Evolutionary conservation across 306 rosid species (phyloP).

Genomic region (Rosa lucieae): DNA sequence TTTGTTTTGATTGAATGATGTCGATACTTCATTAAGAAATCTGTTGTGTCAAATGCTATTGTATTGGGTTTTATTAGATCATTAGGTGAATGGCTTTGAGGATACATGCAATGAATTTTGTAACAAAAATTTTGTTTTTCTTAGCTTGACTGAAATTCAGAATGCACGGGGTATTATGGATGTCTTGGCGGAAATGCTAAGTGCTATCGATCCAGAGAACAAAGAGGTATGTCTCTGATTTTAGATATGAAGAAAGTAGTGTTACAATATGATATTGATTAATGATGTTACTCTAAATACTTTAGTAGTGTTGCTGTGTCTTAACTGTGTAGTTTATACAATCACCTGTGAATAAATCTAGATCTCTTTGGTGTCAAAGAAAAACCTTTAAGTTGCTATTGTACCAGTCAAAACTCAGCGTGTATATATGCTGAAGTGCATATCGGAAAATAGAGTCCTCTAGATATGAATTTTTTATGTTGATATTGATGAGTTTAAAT

Average conservation of each 20-base stretch:
- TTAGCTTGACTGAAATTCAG: slow-evolving; percentile 90
- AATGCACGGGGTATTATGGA: slow-evolving; percentile 97
- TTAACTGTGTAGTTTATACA: not conserved
- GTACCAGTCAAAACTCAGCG: not conserved
- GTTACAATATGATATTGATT: not conserved
- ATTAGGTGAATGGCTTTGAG: not conserved
- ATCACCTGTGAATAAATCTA: not conserved
- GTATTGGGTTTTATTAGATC: slow-evolving; percentile 19
- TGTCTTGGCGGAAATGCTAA: slow-evolving; percentile 92
- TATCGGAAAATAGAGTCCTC: not conserved
- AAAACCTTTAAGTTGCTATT: not conserved
- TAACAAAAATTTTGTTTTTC: slow-evolving; percentile 26
- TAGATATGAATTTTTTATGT: not conserved
- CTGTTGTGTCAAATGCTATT: not conserved
- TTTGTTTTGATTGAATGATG: slow-evolving; percentile 13
- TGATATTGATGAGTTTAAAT: not conserved
- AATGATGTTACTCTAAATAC: no score
- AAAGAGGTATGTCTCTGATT: slow-evolving; percentile 62
- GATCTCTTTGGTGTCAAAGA: not conserved
- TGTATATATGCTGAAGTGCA: not conserved
- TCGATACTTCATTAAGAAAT: slow-evolving; percentile 2
- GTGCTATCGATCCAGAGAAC: slow-evolving; percentile 76
- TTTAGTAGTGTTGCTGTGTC: not conserved
- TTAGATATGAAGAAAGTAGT: slow-evolving; percentile 16
- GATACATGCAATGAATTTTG: not conserved